These are phyloP conservation scores for Filobasidium uniguttulatum DNA, from an alignment of 1,284 basidiomycete genomes.

Conservation along the genomic window DNA sequence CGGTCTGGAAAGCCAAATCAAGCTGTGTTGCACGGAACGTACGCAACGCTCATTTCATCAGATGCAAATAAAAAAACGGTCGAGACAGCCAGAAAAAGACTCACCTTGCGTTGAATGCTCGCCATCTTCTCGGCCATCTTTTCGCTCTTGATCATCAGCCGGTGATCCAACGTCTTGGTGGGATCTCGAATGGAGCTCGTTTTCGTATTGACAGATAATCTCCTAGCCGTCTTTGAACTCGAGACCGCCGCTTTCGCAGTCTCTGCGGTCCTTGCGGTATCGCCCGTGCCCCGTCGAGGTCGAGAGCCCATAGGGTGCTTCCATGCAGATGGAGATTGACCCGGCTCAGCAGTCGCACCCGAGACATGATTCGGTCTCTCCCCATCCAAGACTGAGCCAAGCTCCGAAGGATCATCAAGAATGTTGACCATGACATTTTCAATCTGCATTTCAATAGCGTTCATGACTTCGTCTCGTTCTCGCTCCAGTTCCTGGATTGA, in stretches of 20 bases:
- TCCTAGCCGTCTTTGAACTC: background rate
- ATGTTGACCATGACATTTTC: slow-evolving; percentile 19
- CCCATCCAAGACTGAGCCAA: background rate
- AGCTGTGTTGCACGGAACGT: background rate
- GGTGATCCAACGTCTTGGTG: background rate
- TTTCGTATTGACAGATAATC: background rate
- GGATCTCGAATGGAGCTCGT: background rate
- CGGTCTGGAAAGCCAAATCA: slow-evolving; percentile 5
- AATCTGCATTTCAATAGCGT: slow-evolving; percentile 31
- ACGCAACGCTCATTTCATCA: background rate
- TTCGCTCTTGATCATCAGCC: slow-evolving; percentile 14
- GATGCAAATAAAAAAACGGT: background rate
- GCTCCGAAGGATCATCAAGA: slow-evolving; percentile 19
- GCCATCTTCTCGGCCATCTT: slow-evolving; percentile 21
- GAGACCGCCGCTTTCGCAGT: background rate
- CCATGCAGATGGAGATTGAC: slow-evolving; percentile 10
- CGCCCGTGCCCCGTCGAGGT: background rate
- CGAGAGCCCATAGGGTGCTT: slow-evolving; percentile 8
- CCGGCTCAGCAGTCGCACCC: slow-evolving; percentile 2
- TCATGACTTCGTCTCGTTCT: slow-evolving; percentile 34
- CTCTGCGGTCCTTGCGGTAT: background rate
- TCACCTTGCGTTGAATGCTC: slow-evolving; percentile 22
- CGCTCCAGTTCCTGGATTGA: slow-evolving; percentile 34
- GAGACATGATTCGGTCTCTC: background rate
- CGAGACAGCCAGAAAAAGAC: too few relatives aligned